Evolutionary conservation across 2,329 filamentous ascomycete species (phyloP), one percentile per base, ranked within the genome.

Genomic region (Fusarium albidum): DNA sequence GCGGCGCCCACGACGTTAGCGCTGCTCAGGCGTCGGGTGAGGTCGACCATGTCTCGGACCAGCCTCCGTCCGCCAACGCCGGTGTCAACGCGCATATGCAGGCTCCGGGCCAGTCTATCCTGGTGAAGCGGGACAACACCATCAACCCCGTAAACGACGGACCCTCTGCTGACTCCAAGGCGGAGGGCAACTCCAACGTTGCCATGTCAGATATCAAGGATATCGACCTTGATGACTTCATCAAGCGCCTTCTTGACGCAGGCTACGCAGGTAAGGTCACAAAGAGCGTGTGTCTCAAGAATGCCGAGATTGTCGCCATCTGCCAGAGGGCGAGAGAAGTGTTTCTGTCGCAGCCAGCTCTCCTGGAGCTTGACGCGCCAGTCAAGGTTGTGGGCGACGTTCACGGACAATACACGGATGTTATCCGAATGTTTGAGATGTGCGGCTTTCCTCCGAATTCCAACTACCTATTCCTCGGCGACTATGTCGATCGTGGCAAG

Each of bases 371-470:
- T 38, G 89, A 94, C 59, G 91, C 95, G 5, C 94, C 95, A 0
- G 95, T 99, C 69, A 99, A 99, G 78, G 96, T 99, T 68, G 95
- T 98, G 97, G 95, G 95, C 78, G 95, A 98, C 79, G 98, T 99
- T 68, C 95, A 98, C 77, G 95, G 95, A 65, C 95, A 99, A 81
- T 99, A 99, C 81, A 97, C 97, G 77, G 95, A 99, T 76, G 85
- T 99, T 59, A 84, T 99, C 66, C 92, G 95, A 71, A 84, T 99
- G 57, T 99, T 99, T 77, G 95, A 99, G 79, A 97, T 97, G 73
- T 94, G 95, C 68, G 95, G 95, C 62, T 98, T 99, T 79, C 95
- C 95, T 50, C 95, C 95, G 12, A 93, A 98, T 79, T 93, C 95
- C 71, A 99, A 99, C 83, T 99, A 98, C 79, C 91, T 99, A 68